These are phyloP conservation scores for Carex pumila DNA, from an alignment of 176 grass and related monocot species.

Conservation along the genomic window DNA sequence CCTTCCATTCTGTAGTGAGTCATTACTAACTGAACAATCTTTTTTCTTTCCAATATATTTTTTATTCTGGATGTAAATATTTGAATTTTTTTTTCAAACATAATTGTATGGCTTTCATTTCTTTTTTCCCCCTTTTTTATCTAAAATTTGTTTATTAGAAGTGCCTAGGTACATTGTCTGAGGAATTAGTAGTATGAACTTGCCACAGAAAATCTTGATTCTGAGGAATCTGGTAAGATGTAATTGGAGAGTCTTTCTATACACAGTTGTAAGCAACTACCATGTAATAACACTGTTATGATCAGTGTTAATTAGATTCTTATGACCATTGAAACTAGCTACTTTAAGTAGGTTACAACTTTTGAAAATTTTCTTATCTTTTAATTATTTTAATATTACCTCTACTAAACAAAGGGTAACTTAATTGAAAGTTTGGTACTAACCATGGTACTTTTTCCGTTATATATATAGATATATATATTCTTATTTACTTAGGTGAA, in stretches of 20 bases:
- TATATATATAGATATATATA: not conserved
- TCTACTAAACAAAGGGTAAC: not conserved
- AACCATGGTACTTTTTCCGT: not conserved
- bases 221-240: not conserved
- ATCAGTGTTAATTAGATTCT: constrained; percentile 2
- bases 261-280: not conserved
- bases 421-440: not conserved
- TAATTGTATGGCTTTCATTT: too few relatives aligned
- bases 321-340: not conserved
- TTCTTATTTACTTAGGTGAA: not conserved
- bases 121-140: too few relatives aligned
- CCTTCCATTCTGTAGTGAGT: not conserved
- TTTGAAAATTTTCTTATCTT: not conserved
- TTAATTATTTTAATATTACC: not conserved
- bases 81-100: too few relatives aligned
- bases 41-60: too few relatives aligned
- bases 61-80: too few relatives aligned
- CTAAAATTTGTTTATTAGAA: too few relatives aligned
- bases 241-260: not conserved
- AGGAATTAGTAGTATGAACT: not conserved
- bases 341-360: not conserved
- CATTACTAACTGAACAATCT: not conserved
- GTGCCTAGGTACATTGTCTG: not conserved
- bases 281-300: not conserved
- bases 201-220: not conserved